Base-by-base conservation (phyloP, 257 asterid species). In the Voacanga thouarsii region DNA sequence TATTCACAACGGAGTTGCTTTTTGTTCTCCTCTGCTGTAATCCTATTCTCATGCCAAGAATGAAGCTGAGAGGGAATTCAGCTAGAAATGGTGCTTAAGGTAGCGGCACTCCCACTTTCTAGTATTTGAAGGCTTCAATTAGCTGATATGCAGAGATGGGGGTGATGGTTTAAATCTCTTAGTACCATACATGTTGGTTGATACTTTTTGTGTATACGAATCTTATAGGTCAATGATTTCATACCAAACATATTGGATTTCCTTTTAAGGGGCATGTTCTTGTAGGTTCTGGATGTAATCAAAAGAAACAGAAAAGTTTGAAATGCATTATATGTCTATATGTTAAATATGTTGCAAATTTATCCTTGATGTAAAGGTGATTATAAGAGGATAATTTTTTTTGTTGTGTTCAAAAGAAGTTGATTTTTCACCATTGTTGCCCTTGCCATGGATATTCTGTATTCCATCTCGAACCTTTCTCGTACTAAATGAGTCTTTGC, bases 21-120 rank as follows among this genome's bases (percentile, higher is more conserved):
- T 84, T 86, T 30, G 80, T 92, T 78, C 97, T 92, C 37, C 86
- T 94, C 57, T 90, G 96, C 81, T 92, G 98, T 90, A 89, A 64
- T 78, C 89, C 98, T 26, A 51, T 90, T 24, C 56, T 92, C 73
- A 74, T 92, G 76, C 96, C 97, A 4, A 86, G 81, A 82, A 84
- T 88, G 80, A 83, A 85, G 39, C 76, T 89, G 80, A 76, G 92
- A 79, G 88, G 60, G 70, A 78, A 61, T 61, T 50, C 85, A 11
- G 37, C 75, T 21, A 77, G 82, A 30, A 57, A 72, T 78, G 84
- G n/a, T 16, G 82, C 88, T 55, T 64, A 88, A 28, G 80, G 21
- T 51, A 79, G 82, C 39, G 51, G 64, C 75, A 80, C 56, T 67
- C 72, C 80, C 5, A 49, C 33, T 77, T 78, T 33, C 63, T 79